Evolutionary conservation across 441 rosid species (phyloP), one percentile per base, ranked within the genome.

Genomic region (Populus tomentosa): DNA sequence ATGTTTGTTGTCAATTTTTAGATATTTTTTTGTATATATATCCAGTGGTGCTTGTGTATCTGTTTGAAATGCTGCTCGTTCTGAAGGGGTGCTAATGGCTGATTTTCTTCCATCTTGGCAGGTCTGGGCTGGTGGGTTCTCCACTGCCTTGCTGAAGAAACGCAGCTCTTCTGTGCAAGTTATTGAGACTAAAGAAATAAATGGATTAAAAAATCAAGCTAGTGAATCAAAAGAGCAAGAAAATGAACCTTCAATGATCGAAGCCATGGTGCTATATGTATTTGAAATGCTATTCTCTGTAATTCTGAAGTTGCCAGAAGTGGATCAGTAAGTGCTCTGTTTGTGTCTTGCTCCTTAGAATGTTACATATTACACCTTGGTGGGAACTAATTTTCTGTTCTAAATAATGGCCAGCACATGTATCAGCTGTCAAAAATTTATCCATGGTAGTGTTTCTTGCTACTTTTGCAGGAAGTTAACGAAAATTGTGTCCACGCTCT

Each of bases 101-200:
- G 42, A 32, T 66, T 56, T 76, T 56, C 70, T 71, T 72, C 70
- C 61, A 21, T 21, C 20, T 23, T 70, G 85, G 77, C 84, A 95
- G 99, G 90, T 95, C 53, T 95, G 98, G 98, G 99, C 98, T 13
- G 92, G 94, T 0, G 98, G 99, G 40, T 93, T 93, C 78, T 82
- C 89, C 4, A 85, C 97, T 82, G 98, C 99, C 71, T 70, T 95
- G 70, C 81, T 95, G 77, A 88, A 89, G 86, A 95, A 88, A 56
- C 89, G 76, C 59, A 92, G 84, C 84, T 81, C 92, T 35, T 78
- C 87, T 10, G 32, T 79, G 67, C 59, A 85, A 40, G n/a, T 66
- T 20, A 64, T 33, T 33, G 82, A 80, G 38, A 70, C 64, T 38
- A 71, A 68, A 30, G 86, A 80, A 72, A 33, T 73, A 50, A 81